phyloP scores from a whole-genome alignment of 768 basidiomycete species.

The Sarcodon sp. region DNA sequence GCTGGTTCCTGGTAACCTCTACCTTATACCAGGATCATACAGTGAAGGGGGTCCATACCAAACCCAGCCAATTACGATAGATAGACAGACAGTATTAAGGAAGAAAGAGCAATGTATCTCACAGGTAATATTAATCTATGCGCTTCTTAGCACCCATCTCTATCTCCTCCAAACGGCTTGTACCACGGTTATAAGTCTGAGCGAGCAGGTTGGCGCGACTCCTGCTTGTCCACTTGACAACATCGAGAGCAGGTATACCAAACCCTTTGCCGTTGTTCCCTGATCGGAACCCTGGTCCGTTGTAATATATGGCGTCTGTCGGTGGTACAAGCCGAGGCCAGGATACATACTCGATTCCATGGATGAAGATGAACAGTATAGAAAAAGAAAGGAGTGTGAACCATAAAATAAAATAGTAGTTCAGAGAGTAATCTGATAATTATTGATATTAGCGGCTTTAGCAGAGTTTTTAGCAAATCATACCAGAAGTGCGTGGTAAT shows the following conservation, averaged over 20 bases:
- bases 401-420: conserved; percentile 82
- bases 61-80: too few species aligned
- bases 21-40: too few species aligned
- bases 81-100: too few species aligned
- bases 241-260: conserved; percentile 21
- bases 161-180: conserved; percentile 46
- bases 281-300: conserved; percentile 80
- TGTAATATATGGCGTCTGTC: conserved; percentile 71
- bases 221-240: conserved; percentile 19
- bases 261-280: conserved; percentile 68
- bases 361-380: conserved; percentile 59
- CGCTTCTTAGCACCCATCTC: conserved; percentile 79
- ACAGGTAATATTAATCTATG: conserved; percentile 31
- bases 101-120: conserved; percentile 9
- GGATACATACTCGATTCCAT: conserved; percentile 90
- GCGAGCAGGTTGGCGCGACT: conserved; percentile 21
- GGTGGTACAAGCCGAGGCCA: conserved; percentile 86
- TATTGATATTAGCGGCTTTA: background rate
- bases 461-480: conserved; percentile 14
- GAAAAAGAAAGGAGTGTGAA: conserved; percentile 48
- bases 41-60: too few species aligned
- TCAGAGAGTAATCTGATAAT: conserved; percentile 63
- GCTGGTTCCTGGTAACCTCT: too few species aligned
- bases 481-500: conserved; percentile 79
- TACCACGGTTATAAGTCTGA: conserved; percentile 13